Base-by-base conservation (phyloP, 2,329 filamentous ascomycete genomes). In the Ophiostoma sp. region DNA sequence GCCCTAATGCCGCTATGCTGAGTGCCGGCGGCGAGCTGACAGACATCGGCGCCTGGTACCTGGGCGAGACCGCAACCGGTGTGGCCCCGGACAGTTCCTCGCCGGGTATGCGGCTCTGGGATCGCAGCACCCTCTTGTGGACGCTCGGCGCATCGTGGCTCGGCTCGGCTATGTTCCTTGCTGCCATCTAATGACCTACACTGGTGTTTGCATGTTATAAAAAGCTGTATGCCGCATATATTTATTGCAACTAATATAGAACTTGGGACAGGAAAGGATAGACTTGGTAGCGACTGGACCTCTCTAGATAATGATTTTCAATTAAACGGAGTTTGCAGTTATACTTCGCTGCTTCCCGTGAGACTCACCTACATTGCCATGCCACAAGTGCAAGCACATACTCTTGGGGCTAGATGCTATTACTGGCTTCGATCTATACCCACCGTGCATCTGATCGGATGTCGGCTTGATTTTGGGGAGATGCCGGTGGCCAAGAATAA, bases 21-120 rank as follows among this genome's bases (percentile, higher is more conserved):
- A 88, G 86, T 74, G 80, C 85, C 58, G 81, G 85, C 16, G 91
- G 91, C 58, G 74, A 85, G 70, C 79, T 95, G 71, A 93, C 91
- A 1, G 86, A 92, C 72, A 89, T 94, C 72, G 91, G 91, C 0
- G 83, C 84, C 2, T 90, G 88, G 88, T 95, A 94, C 76, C 77
- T 95, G n/a, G 87, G 91, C 1, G 77, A 80, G 7, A 73, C 72
- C 12, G 80, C 79, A 0, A 84, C 81, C 1, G 83, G 82, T 1
- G 76, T 83, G 2, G 73, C 76, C 0, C 81, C 81, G 2, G 70
- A 69, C 11, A 72, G 68, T 65, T 52, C n/a, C 5, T 65, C 64
- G 6, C 5, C 40, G 38, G 60, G 16, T 40, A 16, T 42, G 60
- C 60, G 60, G 27, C 8, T 18, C 11, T 60, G 55, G 55, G 40